These are phyloP conservation scores for Spencermartinsiella europaea DNA, from an alignment of 805 yeast species.

Conservation along the genomic window DNA sequence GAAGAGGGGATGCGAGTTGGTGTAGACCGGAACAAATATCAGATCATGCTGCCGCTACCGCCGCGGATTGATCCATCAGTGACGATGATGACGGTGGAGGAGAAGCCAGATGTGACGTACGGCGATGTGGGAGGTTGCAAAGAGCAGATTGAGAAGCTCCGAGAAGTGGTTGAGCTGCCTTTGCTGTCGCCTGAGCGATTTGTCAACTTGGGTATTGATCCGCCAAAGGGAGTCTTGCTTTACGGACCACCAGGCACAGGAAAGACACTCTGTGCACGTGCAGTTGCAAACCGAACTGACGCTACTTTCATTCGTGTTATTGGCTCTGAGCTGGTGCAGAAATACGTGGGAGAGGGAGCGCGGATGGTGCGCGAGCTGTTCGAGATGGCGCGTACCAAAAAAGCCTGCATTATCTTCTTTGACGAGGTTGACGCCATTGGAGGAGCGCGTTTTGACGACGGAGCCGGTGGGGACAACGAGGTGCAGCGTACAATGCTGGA, in stretches of 20 bases:
- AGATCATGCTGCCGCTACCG: constrained; percentile 94
- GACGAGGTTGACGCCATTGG: constrained; percentile 99
- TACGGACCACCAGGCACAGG: constrained; percentile 99
- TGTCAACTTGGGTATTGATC: constrained; percentile 95
- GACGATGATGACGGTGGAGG: constrained; percentile 99
- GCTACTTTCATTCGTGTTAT: constrained; percentile 98
- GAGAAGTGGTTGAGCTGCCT: constrained; percentile 96
- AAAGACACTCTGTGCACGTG: constrained; percentile 96
- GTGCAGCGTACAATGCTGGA: constrained; percentile 99
- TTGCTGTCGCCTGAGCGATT: constrained; percentile 93
- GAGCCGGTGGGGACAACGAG: constrained; percentile 99
- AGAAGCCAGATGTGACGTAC: constrained; percentile 97
- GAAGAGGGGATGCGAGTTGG: constrained; percentile 99
- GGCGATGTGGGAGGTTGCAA: constrained; percentile 98
- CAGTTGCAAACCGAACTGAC: constrained; percentile 98
- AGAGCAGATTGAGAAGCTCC: constrained; percentile 92
- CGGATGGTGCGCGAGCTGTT: constrained; percentile 98
- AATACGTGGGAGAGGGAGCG: constrained; percentile 99
- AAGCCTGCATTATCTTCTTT: constrained; percentile 95
- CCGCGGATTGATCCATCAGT: constrained; percentile 97
- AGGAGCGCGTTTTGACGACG: constrained; percentile 99
- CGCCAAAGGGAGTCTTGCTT: constrained; percentile 94
- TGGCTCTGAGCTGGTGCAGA: constrained; percentile 97
- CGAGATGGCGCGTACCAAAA: constrained; percentile 98
- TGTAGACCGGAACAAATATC: constrained; percentile 94